Base-by-base conservation (phyloP, 148 eudicot genomes). In the Amaranthus hypochondriacus region DNA sequence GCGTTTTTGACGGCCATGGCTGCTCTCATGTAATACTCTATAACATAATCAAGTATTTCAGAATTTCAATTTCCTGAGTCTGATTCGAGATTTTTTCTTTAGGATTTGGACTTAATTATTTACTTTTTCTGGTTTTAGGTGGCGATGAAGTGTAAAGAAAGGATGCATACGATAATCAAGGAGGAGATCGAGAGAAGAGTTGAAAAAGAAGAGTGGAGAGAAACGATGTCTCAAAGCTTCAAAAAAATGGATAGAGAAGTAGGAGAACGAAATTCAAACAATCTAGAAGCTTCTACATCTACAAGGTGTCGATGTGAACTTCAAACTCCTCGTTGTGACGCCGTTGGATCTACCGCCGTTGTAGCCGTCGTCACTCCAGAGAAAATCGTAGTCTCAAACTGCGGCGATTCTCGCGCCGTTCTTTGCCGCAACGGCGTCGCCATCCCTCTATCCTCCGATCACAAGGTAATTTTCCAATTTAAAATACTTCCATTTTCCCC, bases 341-440 rank as follows among this genome's bases (percentile, higher is more conserved):
- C 93, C 14, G 97, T 91, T 53, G 97, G 97, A 64, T 89, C 97
- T 14, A 91, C 97, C 0, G 97, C 97, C 2, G 97, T 89, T 1
- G 93, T 87, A 9, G 85, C 97, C 7, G 67, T 89, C 21, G 88
- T 90, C 1, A 73, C 91, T 13, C 78, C 88, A 21, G 79, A 86
- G 4, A 84, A 88, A 69, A 84, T 90, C 60, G 72, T 92, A 8
- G 91, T 92, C 28, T 87, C 96, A 0, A 92, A 92, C 74, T 84
- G 87, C 66, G 97, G 97, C 10, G 97, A 92, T 77, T 92, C 97
- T 0, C 86, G 97, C 54, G 96, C 97, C 42, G 91, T 92, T 12
- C 83, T 92, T 3, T 81, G 89, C 56, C 82, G 97, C 3, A 86
- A 81, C 10, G 94, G 94, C 69, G 78, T 69, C 39, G 84, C 91